phyloP scores from a whole-genome alignment of 2,329 filamentous ascomycete genomes.

The Plenodomus lindquistii region DNA sequence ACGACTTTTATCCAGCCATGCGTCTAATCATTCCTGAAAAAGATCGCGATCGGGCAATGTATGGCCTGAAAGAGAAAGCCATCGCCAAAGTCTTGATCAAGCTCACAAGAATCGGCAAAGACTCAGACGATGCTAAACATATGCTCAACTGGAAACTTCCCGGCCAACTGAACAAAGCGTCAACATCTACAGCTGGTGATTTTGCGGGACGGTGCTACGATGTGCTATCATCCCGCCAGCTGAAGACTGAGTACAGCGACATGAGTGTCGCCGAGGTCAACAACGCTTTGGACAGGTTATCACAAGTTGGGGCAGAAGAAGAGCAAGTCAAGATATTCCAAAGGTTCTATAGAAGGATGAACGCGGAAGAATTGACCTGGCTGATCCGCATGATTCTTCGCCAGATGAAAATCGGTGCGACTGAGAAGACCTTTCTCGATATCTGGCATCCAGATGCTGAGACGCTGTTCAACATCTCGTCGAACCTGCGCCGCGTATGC shows the following conservation, averaged over 20 bases:
- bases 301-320: constrained; percentile 76
- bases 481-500: constrained; percentile 85
- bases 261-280: constrained; percentile 93
- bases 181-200: constrained; percentile 72
- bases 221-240: constrained; percentile 79
- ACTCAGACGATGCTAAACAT: constrained; percentile 84
- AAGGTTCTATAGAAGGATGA: constrained; percentile 88
- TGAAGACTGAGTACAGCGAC: constrained; percentile 71
- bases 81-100: constrained; percentile 91
- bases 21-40: constrained; percentile 91
- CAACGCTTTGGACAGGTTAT: constrained; percentile 76
- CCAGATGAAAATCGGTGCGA: constrained; percentile 75
- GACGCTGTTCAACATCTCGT: constrained; percentile 80
- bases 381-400: constrained; percentile 89
- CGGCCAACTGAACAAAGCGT: constrained; percentile 55
- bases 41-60: constrained; percentile 88
- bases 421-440: constrained; percentile 85
- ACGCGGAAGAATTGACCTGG: constrained; percentile 91
- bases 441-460: constrained; percentile 60
- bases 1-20: constrained; percentile 92
- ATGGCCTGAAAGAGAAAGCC: constrained; percentile 88
- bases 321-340: constrained; percentile 81
- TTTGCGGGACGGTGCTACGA: constrained; percentile 90
- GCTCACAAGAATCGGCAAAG: constrained; percentile 86
- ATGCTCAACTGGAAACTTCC: constrained; percentile 93